Base-by-base conservation (phyloP, 805 yeast species). In the Hagleromyces aurorensis region DNA sequence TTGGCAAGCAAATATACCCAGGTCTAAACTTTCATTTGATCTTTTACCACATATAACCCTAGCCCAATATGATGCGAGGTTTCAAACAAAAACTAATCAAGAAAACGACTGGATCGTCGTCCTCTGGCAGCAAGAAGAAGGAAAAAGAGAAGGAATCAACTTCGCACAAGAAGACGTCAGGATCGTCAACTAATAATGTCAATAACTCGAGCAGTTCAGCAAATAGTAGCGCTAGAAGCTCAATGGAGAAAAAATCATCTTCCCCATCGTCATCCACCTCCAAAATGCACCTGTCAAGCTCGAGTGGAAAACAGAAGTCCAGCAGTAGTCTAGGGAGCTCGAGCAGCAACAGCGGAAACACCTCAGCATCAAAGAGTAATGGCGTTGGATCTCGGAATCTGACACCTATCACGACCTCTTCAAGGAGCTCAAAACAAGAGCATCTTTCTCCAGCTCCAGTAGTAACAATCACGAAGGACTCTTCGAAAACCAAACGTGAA, bases 21-120 rank as follows among this genome's bases (percentile, higher is more conserved):
- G n/a, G n/a, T n/a, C n/a, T n/a, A n/a, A n/a, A n/a, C n/a, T n/a
- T n/a, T n/a, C n/a, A n/a, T n/a, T n/a, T n/a, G n/a, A n/a, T n/a
- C n/a, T n/a, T n/a, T n/a, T n/a, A n/a, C n/a, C n/a, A n/a, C n/a
- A n/a, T n/a, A 13, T 16, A 16, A 9, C 18, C 22, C 13, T 25
- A 20, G 21, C 38, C 38, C 56, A 72, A 65, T 47, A 76, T 76
- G 84, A 76, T 76, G 82, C 76, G 75, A 60, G 82, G 82, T 16
- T 75, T 76, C 56, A 76, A 75, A 49, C 80, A 76, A 49, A 62
- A 74, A 41, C 40, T 57, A 38, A 55, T 55, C 22, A 57, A 55
- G 50, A 55, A 55, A 43, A 51, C 62, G 14, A 44, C 54, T 15
- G 58, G 57, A 14, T 41, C 52, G 24, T 53, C 62, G n/a, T 59